Evolutionary conservation across 345 rosid genomes (phyloP), one percentile per base, ranked within the genome.

Genomic region (Nasturtium officinale): DNA sequence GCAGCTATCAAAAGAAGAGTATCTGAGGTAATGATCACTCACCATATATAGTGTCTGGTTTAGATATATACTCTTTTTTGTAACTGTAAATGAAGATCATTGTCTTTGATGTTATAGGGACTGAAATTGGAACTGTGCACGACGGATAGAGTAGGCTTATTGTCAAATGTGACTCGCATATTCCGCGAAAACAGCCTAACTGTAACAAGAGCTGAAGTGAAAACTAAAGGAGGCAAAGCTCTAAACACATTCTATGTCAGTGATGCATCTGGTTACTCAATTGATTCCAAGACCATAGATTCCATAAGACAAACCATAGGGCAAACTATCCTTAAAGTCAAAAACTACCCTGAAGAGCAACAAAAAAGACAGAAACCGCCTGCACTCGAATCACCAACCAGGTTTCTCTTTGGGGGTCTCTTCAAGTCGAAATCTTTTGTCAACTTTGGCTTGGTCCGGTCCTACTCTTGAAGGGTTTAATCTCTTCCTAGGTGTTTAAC

Each of bases 1-100:
- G 99, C 99, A 35, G 99, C 97, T 37, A 87, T 95, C 65, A 84
- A 88, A 74, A 87, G 99, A 79, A 82, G 99, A 83, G 96, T 88
- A 4, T 95, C 96, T 53, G 96, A 90, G 90, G 99, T 89, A 38
- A 23, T 17, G 5, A 58, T 28, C 7, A 21, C 37, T 7, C 43
- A 43, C n/a, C 29, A 43, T 61, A 26, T 47, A 33, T 16, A 28
- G 56, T 42, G 2, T 64, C 10, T 63, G 65, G 8, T 53, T 1
- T 30, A 11, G 1, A 23, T 52, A 3, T 38, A 13, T 53, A 5
- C n/a, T 18, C 3, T 33, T 33, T 61, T 3, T 16, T 53, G 60
- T 66, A 74, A 50, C 46, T 76, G 35, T 28, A 15, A 16, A 45
- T 64, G 1, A 57, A 46, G 28, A 70, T 51, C 18, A 33, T 50